Base-by-base conservation (phyloP, 2,329 filamentous ascomycete genomes). In the Malbranchea zuffiana region DNA sequence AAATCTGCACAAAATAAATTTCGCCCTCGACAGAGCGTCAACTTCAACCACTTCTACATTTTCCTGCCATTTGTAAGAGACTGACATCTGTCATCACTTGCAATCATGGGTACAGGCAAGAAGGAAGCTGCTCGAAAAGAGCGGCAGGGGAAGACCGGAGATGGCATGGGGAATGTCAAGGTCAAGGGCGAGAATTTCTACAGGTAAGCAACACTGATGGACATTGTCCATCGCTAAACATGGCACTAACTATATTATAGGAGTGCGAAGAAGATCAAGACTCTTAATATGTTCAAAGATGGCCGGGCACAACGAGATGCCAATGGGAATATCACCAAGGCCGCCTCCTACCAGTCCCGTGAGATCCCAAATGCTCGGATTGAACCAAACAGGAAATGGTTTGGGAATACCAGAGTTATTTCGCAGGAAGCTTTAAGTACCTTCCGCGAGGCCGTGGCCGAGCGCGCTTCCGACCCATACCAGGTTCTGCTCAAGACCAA, bases 171-270 rank as follows among this genome's bases (percentile, higher is more conserved):
- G 53, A 96, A 96, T 66, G 83, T 96, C 55, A 84, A 80, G 54
- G 71, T 78, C 51, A 98, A 98, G 68, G 90, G 90, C 65, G 88
- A 96, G 71, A 96, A 96, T 69, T 98, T 96, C 68, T 96, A 96
- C 69, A 78, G 83, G 72, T 80, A 67, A 47, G 69, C 23, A 4
- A 8, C 5, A 1, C n/a, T 25, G 11, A 24, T 24, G 26, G 28
- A 3, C n/a, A n/a, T n/a, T 29, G 11, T 18, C 16, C 5, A 11
- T 20, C 17, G 8, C 11, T 12, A 16, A n/a, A n/a, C 17, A 32
- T 33, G 6, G 25, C 27, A 32, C 28, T 42, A 32, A 40, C 30
- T 50, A n/a, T 31, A 28, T 1, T 44, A 11, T 47, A 70, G 71
- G 50, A 62, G 64, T 69, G 84, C 82, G 51, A 95, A 95, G 67